phyloP scores from a whole-genome alignment of 257 asterid genomes.

The Datura wrightii region DNA sequence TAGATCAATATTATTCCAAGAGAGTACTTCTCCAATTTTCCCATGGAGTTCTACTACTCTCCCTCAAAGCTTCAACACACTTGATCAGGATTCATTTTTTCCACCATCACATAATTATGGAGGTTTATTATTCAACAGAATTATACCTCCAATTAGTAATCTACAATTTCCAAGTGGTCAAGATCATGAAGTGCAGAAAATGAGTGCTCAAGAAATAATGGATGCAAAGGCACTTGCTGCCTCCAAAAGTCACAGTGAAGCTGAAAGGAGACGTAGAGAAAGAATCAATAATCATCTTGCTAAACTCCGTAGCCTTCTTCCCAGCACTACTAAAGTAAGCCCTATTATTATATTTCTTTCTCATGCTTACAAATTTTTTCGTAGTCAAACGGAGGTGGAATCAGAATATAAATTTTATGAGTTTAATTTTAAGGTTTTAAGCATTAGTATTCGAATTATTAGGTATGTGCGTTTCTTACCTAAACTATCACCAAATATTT shows the following conservation, averaged over 20 bases:
- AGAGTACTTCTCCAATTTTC: slow-evolving; percentile 37
- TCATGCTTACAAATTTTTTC: neutral
- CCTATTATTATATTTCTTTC: slow-evolving; percentile 26
- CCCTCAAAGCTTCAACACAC: neutral
- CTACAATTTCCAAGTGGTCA: slow-evolving; percentile 35
- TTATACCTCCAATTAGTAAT: slow-evolving; percentile 31
- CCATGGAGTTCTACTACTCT: neutral
- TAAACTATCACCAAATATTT: too few species aligned
- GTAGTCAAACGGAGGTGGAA: neutral
- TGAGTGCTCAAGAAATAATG: slow-evolving; percentile 91
- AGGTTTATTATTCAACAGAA: slow-evolving; percentile 32
- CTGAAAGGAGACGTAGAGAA: slow-evolving; percentile 88
- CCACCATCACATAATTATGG: slow-evolving; percentile 57
- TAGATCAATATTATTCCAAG: neutral
- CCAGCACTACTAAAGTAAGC: slow-evolving; percentile 89
- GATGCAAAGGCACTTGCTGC: slow-evolving; percentile 96
- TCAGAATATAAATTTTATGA: too few species aligned
- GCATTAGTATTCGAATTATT: too few species aligned
- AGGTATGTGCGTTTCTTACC: too few species aligned
- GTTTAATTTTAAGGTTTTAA: too few species aligned
- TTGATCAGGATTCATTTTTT: slow-evolving; percentile 56
- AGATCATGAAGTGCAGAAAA: slow-evolving; percentile 82
- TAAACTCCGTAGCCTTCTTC: slow-evolving; percentile 84
- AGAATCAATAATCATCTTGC: slow-evolving; percentile 90
- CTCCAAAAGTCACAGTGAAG: slow-evolving; percentile 91